phyloP scores from a whole-genome alignment of 2,329 filamentous ascomycete genomes.

The Hypocrella siamensis region DNA sequence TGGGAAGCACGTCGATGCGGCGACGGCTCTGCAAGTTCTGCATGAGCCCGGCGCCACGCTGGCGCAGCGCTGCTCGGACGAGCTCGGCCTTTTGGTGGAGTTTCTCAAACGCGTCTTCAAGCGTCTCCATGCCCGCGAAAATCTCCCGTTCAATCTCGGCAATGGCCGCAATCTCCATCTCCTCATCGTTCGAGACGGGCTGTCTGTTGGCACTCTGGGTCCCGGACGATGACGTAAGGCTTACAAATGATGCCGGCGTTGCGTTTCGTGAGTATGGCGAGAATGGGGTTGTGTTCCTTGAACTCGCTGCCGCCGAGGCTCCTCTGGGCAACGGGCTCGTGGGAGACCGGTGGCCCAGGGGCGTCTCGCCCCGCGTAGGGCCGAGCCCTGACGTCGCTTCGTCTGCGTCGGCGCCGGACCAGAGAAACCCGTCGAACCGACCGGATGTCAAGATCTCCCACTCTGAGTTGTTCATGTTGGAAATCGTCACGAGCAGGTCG shows the following conservation, averaged over 20 bases:
- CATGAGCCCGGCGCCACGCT: conserved; percentile 65
- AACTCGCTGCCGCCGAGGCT: conserved; percentile 24
- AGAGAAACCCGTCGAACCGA: conserved; percentile 88
- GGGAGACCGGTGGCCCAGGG: conserved; percentile 20
- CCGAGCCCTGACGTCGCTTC: conserved; percentile 26
- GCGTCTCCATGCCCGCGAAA: conserved; percentile 80
- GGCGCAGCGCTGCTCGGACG: conserved; percentile 63
- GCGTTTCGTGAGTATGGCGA: conserved; percentile 37
- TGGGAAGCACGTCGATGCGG: conserved; percentile 37
- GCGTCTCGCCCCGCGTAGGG: conserved; percentile 41
- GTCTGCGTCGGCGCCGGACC: conserved; percentile 70
- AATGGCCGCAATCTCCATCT: conserved; percentile 78
- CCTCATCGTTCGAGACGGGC: conserved; percentile 78
- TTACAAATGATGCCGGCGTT: conserved; percentile 45
- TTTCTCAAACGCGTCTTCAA: conserved; percentile 87
- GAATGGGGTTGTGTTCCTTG: conserved; percentile 31
- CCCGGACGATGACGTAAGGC: conserved; percentile 32
- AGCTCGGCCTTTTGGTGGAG: conserved; percentile 75
- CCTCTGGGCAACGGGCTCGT: conserved; percentile 25
- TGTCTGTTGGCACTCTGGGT: conserved; percentile 26
- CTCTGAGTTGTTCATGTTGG: conserved; percentile 79
- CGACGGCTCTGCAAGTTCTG: conserved; percentile 45
- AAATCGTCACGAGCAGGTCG: conserved; percentile 72
- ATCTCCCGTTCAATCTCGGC: conserved; percentile 90
- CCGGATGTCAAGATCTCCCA: conserved; percentile 94